These are phyloP conservation scores for Chalaropsis thielavioides DNA, from an alignment of 2,329 filamentous ascomycete species.

Conservation along the genomic window DNA sequence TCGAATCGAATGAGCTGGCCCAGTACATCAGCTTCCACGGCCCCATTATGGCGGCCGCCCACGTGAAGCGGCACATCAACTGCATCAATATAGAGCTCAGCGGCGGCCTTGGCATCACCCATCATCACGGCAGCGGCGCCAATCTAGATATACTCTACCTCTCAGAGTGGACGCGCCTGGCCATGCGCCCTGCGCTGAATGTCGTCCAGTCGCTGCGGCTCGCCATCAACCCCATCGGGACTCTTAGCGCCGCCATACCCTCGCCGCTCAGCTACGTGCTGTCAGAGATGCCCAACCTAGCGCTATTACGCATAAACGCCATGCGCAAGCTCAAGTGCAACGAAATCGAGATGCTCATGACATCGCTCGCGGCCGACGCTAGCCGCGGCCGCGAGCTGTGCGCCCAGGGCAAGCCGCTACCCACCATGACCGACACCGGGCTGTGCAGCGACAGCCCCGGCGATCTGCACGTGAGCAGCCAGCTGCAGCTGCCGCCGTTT, in stretches of 20 bases:
- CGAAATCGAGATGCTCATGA: background rate
- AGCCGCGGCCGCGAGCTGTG: background rate
- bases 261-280: constrained; percentile 5
- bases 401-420: background rate
- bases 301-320: background rate
- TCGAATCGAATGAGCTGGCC: background rate
- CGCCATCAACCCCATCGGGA: background rate
- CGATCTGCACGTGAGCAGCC: background rate
- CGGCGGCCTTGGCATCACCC: too few species aligned
- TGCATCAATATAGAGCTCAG: background rate
- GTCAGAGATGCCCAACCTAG: background rate
- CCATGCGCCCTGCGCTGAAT: background rate
- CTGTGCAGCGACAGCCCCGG: too few species aligned
- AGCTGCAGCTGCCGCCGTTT: background rate
- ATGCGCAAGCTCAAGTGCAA: background rate
- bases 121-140: background rate
- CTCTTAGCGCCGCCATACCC: background rate
- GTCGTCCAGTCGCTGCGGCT: background rate
- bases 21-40: background rate
- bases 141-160: background rate
- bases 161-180: background rate
- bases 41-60: constrained; percentile 1
- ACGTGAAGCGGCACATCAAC: background rate
- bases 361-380: background rate
- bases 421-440: background rate